Percentiles rank a stretch among this genome's conserved stretches.
Conservation (phyloP, 495 filamentous ascomycete species). For the Echria macrotheca region DNA sequence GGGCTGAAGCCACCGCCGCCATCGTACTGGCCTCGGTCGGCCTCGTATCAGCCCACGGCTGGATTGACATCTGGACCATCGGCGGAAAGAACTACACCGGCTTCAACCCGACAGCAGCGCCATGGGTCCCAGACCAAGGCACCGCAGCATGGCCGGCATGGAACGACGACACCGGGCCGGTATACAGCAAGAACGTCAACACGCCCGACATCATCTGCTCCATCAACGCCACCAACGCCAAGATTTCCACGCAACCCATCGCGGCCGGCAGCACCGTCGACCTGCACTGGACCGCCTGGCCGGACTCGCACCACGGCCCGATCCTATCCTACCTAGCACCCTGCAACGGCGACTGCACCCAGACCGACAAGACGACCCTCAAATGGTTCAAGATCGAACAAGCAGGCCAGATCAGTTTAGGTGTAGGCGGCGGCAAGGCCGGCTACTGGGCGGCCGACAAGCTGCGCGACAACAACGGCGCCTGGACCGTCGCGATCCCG, state of each 20-base stretch:
- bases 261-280: not conserved
- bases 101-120: too few relatives aligned
- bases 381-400: not conserved
- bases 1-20: too few relatives aligned
- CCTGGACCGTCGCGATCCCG: slow-evolving; percentile 65
- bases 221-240: not conserved
- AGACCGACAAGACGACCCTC: not conserved
- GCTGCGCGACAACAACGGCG: slow-evolving; percentile 64
- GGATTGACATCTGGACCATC: not conserved
- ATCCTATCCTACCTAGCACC: not conserved
- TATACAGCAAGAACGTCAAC: not conserved
- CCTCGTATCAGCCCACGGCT: not conserved
- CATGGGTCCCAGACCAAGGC: too few relatives aligned
- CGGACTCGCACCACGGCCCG: not conserved
- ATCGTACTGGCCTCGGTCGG: not conserved
- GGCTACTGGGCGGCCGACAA: slow-evolving; percentile 11
- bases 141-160: too few relatives aligned
- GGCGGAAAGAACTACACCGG: not conserved
- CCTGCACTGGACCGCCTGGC: not conserved
- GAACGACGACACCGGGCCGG: too few relatives aligned
- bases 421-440: not conserved
- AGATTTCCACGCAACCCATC: not conserved
- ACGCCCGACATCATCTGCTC: not conserved
- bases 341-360: too few relatives aligned
- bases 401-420: not conserved